phyloP scores from a whole-genome alignment of 2,329 filamentous ascomycete species.

The Penicillium sp. region DNA sequence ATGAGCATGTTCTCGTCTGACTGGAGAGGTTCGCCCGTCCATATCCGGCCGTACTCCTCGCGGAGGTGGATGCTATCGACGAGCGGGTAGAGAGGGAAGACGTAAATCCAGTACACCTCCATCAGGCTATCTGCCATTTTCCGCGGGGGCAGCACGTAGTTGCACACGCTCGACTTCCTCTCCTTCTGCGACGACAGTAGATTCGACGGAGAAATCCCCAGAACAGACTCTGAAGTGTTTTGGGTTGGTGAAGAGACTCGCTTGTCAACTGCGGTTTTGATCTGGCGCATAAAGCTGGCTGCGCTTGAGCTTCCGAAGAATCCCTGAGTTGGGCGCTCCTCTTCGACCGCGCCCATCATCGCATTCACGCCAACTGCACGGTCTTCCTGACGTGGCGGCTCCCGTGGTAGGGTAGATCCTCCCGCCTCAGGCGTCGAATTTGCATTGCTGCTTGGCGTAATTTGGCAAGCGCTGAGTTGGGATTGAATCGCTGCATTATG shows the following conservation, averaged over 20 bases:
- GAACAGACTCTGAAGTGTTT: constrained; percentile 24
- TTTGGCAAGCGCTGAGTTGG: constrained; percentile 10
- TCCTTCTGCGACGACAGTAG: constrained; percentile 29
- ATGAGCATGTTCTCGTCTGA: constrained; percentile 51
- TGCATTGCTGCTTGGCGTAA: neutral
- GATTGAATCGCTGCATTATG: constrained; percentile 3
- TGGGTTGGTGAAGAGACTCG: constrained; percentile 30
- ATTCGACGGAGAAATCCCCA: constrained; percentile 21
- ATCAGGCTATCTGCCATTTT: constrained; percentile 53
- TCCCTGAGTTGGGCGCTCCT: constrained; percentile 47
- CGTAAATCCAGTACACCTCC: constrained; percentile 53
- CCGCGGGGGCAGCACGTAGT: constrained; percentile 52
- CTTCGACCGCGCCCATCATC: constrained; percentile 53
- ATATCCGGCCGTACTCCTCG: constrained; percentile 48
- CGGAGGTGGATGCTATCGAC: constrained; percentile 46
- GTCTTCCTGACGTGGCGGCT: neutral
- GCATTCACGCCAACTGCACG: constrained; percentile 45
- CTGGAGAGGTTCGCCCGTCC: constrained; percentile 43
- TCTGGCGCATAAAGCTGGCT: constrained; percentile 54
- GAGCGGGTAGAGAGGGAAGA: constrained; percentile 55
- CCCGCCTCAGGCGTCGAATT: neutral
- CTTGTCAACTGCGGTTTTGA: constrained; percentile 50
- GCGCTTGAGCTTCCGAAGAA: constrained; percentile 56
- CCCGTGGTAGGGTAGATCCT: neutral
- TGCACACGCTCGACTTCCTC: constrained; percentile 14